Conservation (phyloP, 192 early-diverging fungal species). For the Coemansia sp. region DNA sequence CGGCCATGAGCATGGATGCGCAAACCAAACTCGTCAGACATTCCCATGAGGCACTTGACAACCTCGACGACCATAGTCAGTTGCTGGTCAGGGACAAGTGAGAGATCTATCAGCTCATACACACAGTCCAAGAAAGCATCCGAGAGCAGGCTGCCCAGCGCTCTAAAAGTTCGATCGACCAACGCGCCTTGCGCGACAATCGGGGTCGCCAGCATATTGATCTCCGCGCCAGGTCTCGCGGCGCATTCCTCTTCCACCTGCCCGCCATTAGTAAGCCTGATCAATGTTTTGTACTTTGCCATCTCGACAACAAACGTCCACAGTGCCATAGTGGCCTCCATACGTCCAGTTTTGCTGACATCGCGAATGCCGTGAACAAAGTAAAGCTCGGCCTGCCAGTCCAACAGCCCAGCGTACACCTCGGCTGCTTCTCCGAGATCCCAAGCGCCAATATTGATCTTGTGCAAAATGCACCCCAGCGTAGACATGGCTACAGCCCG, state of each 20-base stretch:
- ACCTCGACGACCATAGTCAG: conserved; percentile 43
- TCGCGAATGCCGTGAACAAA: conserved; percentile 33
- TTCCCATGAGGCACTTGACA: conserved; percentile 22
- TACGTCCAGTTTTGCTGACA: conserved; percentile 32
- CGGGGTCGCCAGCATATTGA: conserved; percentile 30
- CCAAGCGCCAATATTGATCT: conserved; percentile 43
- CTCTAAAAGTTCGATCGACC: conserved; percentile 46
- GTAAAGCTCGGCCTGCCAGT: conserved; percentile 53
- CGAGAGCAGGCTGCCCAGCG: conserved; percentile 27
- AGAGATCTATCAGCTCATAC: conserved; percentile 24
- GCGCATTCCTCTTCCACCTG: conserved; percentile 14
- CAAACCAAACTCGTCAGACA: conserved; percentile 33
- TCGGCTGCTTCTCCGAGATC: conserved; percentile 28
- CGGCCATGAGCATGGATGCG: conserved; percentile 25
- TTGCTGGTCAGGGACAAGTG: conserved; percentile 41
- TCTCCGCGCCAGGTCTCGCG: conserved; percentile 25
- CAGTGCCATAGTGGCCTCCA: conserved; percentile 25
- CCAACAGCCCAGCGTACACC: conserved; percentile 37
- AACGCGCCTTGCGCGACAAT: conserved; percentile 37
- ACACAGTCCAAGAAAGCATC: conserved; percentile 29
- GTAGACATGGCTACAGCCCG: conserved; percentile 68
- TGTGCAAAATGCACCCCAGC: conserved; percentile 62
- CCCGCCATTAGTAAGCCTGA: conserved; percentile 39
- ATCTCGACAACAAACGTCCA: conserved; percentile 55
- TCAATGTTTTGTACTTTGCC: conserved; percentile 41